Percentiles rank a stretch among this genome's conserved stretches.
Evolutionary conservation across 306 rosid species (phyloP).

Genomic region (Quercus ilex): DNA sequence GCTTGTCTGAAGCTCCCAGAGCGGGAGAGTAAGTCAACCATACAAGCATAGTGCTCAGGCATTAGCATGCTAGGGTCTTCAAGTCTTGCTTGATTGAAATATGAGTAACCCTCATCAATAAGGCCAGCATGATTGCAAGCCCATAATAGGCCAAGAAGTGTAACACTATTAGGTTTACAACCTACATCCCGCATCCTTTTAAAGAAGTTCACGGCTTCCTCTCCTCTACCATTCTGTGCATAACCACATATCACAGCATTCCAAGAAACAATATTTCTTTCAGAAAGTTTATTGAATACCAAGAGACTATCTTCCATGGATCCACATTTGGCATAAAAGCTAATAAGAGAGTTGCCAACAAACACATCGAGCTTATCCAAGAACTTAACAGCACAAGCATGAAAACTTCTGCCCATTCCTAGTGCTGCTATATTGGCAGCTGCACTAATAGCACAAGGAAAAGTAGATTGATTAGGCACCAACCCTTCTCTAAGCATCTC

Average conservation of each 20-base stretch:
- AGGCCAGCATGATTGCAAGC: constrained; percentile 93
- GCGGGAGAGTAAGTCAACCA: constrained; percentile 81
- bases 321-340: constrained; percentile 87
- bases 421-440: constrained; percentile 73
- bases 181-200: constrained; percentile 49
- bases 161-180: constrained; percentile 52
- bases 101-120: constrained; percentile 60
- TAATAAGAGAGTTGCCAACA: constrained; percentile 62
- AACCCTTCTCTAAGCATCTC: constrained; percentile 66
- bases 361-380: constrained; percentile 66
- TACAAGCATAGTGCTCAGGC: constrained; percentile 89
- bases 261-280: constrained; percentile 74
- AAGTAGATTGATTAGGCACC: constrained; percentile 68
- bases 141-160: constrained; percentile 80
- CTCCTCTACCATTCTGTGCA: constrained; percentile 86
- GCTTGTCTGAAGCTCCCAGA: constrained; percentile 70
- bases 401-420: constrained; percentile 74
- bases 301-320: constrained; percentile 71
- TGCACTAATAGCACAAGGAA: constrained; percentile 73
- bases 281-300: constrained; percentile 47
- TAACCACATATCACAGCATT: constrained; percentile 84
- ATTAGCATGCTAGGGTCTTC: constrained; percentile 48
- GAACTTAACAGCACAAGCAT: constrained; percentile 78
- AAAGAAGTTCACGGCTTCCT: constrained; percentile 67
- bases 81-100: constrained; percentile 53